Conservation (phyloP, 352 stramenopile genomes). For the Saprolegnia diclina region DNA sequence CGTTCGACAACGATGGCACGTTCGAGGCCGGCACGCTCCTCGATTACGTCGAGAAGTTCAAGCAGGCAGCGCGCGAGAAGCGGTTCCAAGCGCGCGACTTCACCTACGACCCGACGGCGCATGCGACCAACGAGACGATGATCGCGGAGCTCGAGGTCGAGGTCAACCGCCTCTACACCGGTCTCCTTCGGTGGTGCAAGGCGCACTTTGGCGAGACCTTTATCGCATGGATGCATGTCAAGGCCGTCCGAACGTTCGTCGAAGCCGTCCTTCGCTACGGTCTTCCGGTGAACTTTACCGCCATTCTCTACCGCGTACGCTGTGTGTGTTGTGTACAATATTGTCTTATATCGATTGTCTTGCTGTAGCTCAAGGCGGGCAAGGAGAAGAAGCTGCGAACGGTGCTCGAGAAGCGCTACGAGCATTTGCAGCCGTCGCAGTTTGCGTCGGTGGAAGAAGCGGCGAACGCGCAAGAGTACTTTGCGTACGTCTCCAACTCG, state of each 20-base stretch:
- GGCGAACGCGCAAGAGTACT: constrained; percentile 58
- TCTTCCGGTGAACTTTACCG: constrained; percentile 94
- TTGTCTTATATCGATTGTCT: constrained; percentile 13
- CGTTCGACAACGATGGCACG: constrained; percentile 81
- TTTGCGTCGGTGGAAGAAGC: constrained; percentile 77
- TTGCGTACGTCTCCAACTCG: constrained; percentile 73
- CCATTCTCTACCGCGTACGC: constrained; percentile 75
- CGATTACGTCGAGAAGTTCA: constrained; percentile 94
- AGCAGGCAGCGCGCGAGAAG: constrained; percentile 91
- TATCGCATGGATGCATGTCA: constrained; percentile 98
- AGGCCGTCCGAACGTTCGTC: constrained; percentile 96
- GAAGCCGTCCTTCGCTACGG: constrained; percentile 97
- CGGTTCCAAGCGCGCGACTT: constrained; percentile 91
- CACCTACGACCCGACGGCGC: constrained; percentile 84
- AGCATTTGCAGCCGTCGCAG: constrained; percentile 74
- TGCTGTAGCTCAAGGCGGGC: constrained; percentile 48
- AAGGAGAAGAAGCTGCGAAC: constrained; percentile 81
- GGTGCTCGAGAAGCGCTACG: constrained; percentile 80
- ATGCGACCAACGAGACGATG: constrained; percentile 84
- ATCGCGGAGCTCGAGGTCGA: constrained; percentile 82
- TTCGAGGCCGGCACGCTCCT: constrained; percentile 90
- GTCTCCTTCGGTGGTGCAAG: constrained; percentile 96
- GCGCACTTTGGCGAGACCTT: constrained; percentile 97
- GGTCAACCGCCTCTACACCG: constrained; percentile 91
- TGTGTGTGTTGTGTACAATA: constrained; percentile 10